Conservation (phyloP, 1,284 basidiomycete genomes). For the Marasmius oreades region DNA sequence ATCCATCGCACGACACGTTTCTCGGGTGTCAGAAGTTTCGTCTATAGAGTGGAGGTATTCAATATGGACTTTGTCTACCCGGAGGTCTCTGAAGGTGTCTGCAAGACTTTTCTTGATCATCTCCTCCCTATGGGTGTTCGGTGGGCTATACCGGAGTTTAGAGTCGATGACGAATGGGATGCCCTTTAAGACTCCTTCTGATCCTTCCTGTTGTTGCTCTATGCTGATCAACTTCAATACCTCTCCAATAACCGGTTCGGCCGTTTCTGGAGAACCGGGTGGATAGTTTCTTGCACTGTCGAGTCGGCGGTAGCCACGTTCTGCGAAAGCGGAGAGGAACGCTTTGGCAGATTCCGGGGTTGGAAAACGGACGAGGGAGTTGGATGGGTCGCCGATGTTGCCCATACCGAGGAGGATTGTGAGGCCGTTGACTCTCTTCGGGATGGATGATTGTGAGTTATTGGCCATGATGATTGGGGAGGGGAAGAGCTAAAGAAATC, state of each 20-base stretch:
- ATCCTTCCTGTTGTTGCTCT: background rate
- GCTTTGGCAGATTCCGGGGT: background rate
- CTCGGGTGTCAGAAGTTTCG: background rate
- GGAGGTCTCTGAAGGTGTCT: background rate
- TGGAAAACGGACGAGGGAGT: background rate
- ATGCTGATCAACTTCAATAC: background rate
- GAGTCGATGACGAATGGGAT: background rate
- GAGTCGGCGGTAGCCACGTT: background rate
- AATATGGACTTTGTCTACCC: background rate
- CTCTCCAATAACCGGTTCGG: background rate
- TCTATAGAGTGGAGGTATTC: background rate
- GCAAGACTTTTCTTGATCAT: background rate
- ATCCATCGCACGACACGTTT: background rate
- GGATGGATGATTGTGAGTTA: background rate
- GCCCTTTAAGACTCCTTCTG: background rate
- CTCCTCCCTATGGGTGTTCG: background rate
- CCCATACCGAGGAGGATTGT: constrained; percentile 1
- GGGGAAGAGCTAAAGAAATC: no score
- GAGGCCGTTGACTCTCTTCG: background rate
- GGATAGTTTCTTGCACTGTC: constrained; percentile 1
- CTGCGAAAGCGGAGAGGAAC: background rate
- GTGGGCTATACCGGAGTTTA: background rate
- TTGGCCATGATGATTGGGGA: no score
- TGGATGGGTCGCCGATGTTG: background rate
- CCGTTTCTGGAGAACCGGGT: background rate